Conservation (phyloP, 2,329 filamentous ascomycete genomes). For the Aspergillus piperis region DNA sequence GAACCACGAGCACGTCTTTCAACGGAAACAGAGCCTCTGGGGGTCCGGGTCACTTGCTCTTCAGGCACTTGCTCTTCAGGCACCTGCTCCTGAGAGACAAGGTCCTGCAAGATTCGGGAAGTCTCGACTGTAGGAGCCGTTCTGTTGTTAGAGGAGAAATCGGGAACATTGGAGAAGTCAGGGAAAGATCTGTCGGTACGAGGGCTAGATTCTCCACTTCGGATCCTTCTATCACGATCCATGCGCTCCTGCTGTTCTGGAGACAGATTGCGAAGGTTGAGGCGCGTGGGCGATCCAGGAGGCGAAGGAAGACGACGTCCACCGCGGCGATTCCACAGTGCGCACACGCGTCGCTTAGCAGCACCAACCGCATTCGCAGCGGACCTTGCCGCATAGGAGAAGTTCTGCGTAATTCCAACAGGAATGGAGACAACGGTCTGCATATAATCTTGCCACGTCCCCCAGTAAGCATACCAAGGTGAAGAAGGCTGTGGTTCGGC, state of each 20-base stretch:
- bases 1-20: no score
- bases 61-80: no score
- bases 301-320: not conserved
- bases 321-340: constrained; percentile 6
- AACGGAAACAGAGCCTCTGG: no score
- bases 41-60: no score
- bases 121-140: not conserved
- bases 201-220: constrained; percentile 15
- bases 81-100: not conserved
- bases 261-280: constrained; percentile 17
- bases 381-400: constrained; percentile 18
- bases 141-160: not conserved
- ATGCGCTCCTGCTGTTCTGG: constrained; percentile 19
- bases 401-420: constrained; percentile 3
- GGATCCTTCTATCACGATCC: constrained; percentile 16
- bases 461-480: constrained; percentile 4
- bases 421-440: constrained; percentile 7
- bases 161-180: constrained; percentile 15
- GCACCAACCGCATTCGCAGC: constrained; percentile 14
- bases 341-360: constrained; percentile 12
- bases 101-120: not conserved
- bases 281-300: constrained; percentile 15
- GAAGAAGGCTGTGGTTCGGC: not conserved
- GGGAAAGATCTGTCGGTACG: constrained; percentile 17
- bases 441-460: constrained; percentile 5